Evolutionary conservation across 2,329 filamentous ascomycete species (phyloP), one percentile per base, ranked within the genome.

Genomic region (Simplicillium sp.): DNA sequence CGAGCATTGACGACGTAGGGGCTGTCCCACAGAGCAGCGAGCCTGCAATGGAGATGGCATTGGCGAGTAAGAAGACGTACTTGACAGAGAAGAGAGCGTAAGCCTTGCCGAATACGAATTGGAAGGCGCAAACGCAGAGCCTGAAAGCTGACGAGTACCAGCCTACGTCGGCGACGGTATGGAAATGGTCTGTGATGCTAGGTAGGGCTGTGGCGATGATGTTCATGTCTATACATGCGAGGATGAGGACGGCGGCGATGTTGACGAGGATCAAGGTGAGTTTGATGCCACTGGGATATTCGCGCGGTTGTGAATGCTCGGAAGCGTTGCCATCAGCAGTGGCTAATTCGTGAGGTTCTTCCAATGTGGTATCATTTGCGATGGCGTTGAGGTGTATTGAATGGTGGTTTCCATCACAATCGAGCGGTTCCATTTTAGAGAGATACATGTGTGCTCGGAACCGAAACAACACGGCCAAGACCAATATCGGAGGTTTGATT

Each of bases 11-110:
- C 0, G 62, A 65, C 11, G 52, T 62, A 0, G 48, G 54, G 0
- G 68, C 65, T 47, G 60, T 11, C 44, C 47, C 70, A 33, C 68
- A 73, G 3, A 74, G 53, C 0, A 71, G 38, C 1, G 61, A 66
- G 1, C 70, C 70, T 0, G 60, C 38, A 32, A 70, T 63, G n/a
- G 70, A 71, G 4, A 67, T 50, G 1, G 50, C 33, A 1, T 70
- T 52, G 0, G 65, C 56, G 1, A 50, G 41, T 1, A 71, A 50
- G 37, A 65, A 71, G 0, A 60, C 56, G 31, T 54, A 58, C 41
- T 70, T 70, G 29, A 68, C 54, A 29, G 61, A 54, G 34, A 68
- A 70, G 42, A 66, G 62, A 17, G 51, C 53, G 20, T 50, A 55
- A 37, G 32, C 46, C 13, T 48, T 61, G 51, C n/a, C 52, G 40